Percentiles rank a stretch among this genome's conserved stretches.
These are phyloP conservation scores for Neonectria ditissima DNA, from an alignment of 2,329 filamentous ascomycete genomes.

Conservation along the genomic window DNA sequence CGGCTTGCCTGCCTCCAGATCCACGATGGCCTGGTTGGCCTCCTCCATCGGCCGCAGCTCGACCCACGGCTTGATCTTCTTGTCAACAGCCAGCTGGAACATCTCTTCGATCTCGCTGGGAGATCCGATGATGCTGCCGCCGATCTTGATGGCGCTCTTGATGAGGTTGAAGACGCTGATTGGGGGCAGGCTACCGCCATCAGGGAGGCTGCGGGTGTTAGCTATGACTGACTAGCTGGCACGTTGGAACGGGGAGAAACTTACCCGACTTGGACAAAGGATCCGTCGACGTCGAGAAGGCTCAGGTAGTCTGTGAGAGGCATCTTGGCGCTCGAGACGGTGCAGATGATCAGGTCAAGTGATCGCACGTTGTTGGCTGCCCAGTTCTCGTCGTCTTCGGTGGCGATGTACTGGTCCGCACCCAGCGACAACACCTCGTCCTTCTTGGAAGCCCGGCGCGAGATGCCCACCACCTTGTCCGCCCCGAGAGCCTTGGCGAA, in stretches of 20 bases:
- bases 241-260: constrained; percentile 29
- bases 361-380: constrained; percentile 59
- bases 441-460: constrained; percentile 62
- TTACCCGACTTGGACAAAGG: constrained; percentile 73
- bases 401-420: constrained; percentile 61
- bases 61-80: constrained; percentile 68
- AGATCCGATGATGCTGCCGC: constrained; percentile 60
- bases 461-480: constrained; percentile 70
- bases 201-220: constrained; percentile 48
- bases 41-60: constrained; percentile 66
- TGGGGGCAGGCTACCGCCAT: constrained; percentile 41
- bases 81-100: constrained; percentile 67
- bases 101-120: constrained; percentile 70
- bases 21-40: constrained; percentile 65
- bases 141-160: constrained; percentile 52
- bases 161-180: constrained; percentile 42
- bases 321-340: constrained; percentile 66
- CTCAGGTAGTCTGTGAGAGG: constrained; percentile 71
- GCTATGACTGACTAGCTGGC: constrained; percentile 61
- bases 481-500: constrained; percentile 75
- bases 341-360: constrained; percentile 70
- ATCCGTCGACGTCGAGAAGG: constrained; percentile 69
- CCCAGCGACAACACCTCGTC: constrained; percentile 67
- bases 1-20: constrained; percentile 66
- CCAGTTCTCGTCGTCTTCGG: constrained; percentile 64